Base-by-base conservation (phyloP, 139 green algal species). In the Picochlorum costavermella region DNA sequence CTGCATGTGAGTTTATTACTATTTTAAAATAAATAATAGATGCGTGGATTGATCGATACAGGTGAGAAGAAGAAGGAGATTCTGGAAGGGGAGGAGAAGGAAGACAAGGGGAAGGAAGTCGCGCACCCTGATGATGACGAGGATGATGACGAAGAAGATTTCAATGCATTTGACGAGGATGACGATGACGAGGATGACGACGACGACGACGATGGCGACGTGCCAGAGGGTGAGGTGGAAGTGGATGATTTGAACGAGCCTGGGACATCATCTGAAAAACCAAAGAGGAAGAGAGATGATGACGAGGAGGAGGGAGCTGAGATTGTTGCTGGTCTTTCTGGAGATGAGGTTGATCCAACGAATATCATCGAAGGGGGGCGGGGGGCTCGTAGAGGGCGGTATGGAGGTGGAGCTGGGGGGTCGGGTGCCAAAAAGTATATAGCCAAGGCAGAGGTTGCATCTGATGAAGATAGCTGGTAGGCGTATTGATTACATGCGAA, bases 391-490 rank as follows among this genome's bases (percentile, higher is more conserved):
- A 63, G 71, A 23, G 65, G 65, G 8, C 50, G 64, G 5, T n/a
- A 50, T 14, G 20, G 14, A 40, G 49, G 37, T 17, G 60, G 46
- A 6, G 30, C 36, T 46, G 29, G 17, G 33, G 17, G 30, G 10
- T 10, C 29, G 0, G 11, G 40, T 2, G 31, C 31, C 4, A 49
- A 58, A 26, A 74, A 74, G 51, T 78, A 78, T 56, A 46, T 4
- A 2, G 65, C 71, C 1, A 25, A 64, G 23, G 65, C 65, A 2
- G 11, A 65, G 20, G 13, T 79, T n/a, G 75, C 80, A 40, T 64
- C 33, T n/a, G 75, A 82, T 44, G 75, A 82, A 44, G 75, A 80
- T 40, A 71, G 64, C 31, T 81, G 69, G 59, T 78, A 61, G 29
- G 25, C 14, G 25, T 59, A 33, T 40, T 6, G 0, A 8, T 40